A percentile compares a stretch with the other conserved stretches of the same genome.
phyloP scores from a whole-genome alignment of 2,329 filamentous ascomycete species.

The Bipolaris zeicola region DNA sequence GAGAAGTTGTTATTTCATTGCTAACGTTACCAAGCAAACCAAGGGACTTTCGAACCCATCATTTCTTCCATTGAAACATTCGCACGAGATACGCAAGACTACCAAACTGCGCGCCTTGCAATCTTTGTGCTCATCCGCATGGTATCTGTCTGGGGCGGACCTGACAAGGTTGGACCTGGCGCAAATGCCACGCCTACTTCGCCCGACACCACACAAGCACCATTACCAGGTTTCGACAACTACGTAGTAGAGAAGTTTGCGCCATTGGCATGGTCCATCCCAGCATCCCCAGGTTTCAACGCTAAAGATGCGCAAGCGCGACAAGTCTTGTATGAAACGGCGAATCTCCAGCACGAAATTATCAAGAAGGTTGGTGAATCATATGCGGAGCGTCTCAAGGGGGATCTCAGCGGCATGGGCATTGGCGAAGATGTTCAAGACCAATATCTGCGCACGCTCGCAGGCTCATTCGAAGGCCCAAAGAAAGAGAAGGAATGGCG shows the following conservation, averaged over 20 bases:
- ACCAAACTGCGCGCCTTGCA: slow-evolving; percentile 72
- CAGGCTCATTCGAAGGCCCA: slow-evolving; percentile 40
- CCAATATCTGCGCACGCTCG: slow-evolving; percentile 62
- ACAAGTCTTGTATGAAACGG: slow-evolving; percentile 87
- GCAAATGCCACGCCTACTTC: slow-evolving; percentile 42
- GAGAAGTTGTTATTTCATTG: not conserved
- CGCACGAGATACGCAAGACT: slow-evolving; percentile 74
- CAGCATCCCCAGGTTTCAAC: slow-evolving; percentile 78
- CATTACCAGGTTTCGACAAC: slow-evolving; percentile 83
- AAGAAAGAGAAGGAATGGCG: slow-evolving; percentile 53
- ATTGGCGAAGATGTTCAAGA: slow-evolving; percentile 68
- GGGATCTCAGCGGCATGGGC: slow-evolving; percentile 69
- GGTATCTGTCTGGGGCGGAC: slow-evolving; percentile 87
- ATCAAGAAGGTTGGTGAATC: slow-evolving; percentile 85
- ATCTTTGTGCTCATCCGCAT: slow-evolving; percentile 84
- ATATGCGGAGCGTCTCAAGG: slow-evolving; percentile 73
- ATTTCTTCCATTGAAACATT: slow-evolving; percentile 85
- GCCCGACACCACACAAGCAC: slow-evolving; percentile 59
- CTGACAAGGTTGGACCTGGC: slow-evolving; percentile 61
- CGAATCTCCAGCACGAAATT: slow-evolving; percentile 83
- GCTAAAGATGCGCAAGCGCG: slow-evolving; percentile 86
- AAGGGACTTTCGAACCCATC: slow-evolving; percentile 85
- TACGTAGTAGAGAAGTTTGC: slow-evolving; percentile 93
- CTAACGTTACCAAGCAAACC: slow-evolving; percentile 65
- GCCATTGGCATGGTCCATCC: slow-evolving; percentile 85